phyloP scores from a whole-genome alignment of 306 rosid genomes.

The Dryas octopetala region DNA sequence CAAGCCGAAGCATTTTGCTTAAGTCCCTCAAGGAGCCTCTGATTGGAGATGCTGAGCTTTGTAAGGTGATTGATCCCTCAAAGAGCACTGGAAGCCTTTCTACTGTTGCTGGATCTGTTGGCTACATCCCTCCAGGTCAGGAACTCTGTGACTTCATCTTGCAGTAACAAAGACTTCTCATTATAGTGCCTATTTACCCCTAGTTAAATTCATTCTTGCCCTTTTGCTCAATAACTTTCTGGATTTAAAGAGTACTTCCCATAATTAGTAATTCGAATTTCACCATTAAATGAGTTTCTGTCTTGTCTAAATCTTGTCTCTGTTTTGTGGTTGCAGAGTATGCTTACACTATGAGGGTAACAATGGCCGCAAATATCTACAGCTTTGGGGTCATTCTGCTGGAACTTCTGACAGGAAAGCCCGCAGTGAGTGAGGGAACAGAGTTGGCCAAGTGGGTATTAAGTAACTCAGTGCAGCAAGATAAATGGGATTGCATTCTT shows the following conservation, averaged over 20 bases:
- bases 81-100: conserved; percentile 85
- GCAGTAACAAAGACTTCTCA: background rate
- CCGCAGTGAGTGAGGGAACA: conserved; percentile 69
- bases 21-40: conserved; percentile 93
- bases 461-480: conserved; percentile 43
- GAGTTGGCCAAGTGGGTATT: conserved; percentile 80
- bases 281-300: background rate
- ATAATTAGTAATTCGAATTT: no score
- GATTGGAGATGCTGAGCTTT: conserved; percentile 86
- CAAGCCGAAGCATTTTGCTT: conserved; percentile 75
- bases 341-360: conserved; percentile 86
- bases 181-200: background rate
- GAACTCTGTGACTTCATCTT: conserved; percentile 17
- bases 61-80: conserved; percentile 80
- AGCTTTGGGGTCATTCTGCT: conserved; percentile 84
- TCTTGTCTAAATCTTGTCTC: conserved; percentile 11
- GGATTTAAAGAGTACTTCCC: background rate
- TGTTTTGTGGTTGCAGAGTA: conserved; percentile 58
- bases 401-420: conserved; percentile 82
- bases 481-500: conserved; percentile 52
- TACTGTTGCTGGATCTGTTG: conserved; percentile 87
- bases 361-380: conserved; percentile 75
- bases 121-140: conserved; percentile 96
- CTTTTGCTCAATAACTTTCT: background rate
- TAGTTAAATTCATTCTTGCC: background rate